Percentiles rank a stretch among this genome's conserved stretches.
Conservation (phyloP, 164 flowering plant species). For the Stephania yunnanensis region DNA sequence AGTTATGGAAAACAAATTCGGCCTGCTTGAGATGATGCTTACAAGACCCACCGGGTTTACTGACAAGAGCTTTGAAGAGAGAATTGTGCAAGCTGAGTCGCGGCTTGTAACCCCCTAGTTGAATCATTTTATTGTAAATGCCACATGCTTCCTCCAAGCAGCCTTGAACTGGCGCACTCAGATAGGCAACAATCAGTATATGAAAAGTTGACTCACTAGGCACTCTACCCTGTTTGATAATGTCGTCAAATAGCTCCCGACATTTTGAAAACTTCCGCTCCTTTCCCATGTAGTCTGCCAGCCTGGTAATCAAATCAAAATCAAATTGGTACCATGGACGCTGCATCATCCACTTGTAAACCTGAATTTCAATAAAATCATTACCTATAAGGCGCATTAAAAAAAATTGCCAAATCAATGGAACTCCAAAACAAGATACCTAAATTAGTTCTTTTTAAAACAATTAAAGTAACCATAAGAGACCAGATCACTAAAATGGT, state of each 20-base stretch:
- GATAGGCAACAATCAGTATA: constrained; percentile 69
- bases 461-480: too few relatives aligned
- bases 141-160: constrained; percentile 82
- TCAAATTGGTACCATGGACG: constrained; percentile 81
- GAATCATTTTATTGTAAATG: constrained; percentile 90
- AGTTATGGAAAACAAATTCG: constrained; percentile 78
- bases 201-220: constrained; percentile 92
- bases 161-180: constrained; percentile 55
- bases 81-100: constrained; percentile 79
- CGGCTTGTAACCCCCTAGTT: constrained; percentile 80
- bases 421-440: too few relatives aligned
- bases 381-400: too few relatives aligned
- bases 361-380: constrained; percentile 34
- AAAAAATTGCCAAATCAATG: too few relatives aligned
- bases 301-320: constrained; percentile 76
- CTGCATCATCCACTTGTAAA: constrained; percentile 93
- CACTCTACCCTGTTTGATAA: constrained; percentile 72
- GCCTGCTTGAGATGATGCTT: constrained; percentile 77
- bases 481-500: too few relatives aligned
- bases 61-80: constrained; percentile 71
- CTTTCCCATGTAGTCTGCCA: constrained; percentile 89
- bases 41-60: constrained; percentile 51
- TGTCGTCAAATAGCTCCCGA: constrained; percentile 77
- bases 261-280: constrained; percentile 76
- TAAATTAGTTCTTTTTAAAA: too few relatives aligned